Evolutionary conservation across 2,329 filamentous ascomycete genomes (phyloP), one percentile per base, ranked within the genome.

Genomic region (Colletotrichum echinochloae): DNA sequence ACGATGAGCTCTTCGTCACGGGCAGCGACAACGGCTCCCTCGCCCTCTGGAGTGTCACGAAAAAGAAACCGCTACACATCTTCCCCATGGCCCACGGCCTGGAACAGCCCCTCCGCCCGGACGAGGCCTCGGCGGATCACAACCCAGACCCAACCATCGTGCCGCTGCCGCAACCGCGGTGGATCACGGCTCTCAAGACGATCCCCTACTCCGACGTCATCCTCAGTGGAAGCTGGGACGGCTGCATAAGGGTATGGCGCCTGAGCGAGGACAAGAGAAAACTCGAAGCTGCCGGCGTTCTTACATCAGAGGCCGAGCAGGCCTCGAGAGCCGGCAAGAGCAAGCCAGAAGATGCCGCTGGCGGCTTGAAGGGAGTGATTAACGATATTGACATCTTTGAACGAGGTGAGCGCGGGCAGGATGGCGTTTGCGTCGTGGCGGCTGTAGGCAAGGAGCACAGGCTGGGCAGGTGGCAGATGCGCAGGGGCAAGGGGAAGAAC

Each of bases 221-320:
- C 66, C 85, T 99, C 60, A 97, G 91, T 74, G 96, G 95, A 39
- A 97, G 94, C 81, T 99, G 95, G 95, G 96, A 97, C 78, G 96
- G 96, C 2, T 90, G 89, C 80, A 87, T 99, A 68, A 87, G 95
- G 60, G 91, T 91, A 6, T 99, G 96, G 96, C 90, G 88, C 71
- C 86, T 99, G 26, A 92, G 90, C 63, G 89, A 93, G 51, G 95
- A 98, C 79, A 96, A 95, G 82, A 89, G 89, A 79, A 90, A 87
- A 73, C 88, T 99, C 54, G 91, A 96, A 76, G 82, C 89, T 0
- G 81, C 94, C 9, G 94, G 94, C 1, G 85, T 89, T 1, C 83
- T 96, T 37, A 68, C 68, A 60, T 71, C 68, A 35, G 68, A 71
- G 54, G 68, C 65, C 7, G 72, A 63, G 37, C 72, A 52, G 60